Evolutionary conservation across 495 filamentous ascomycete species (phyloP).

Genomic region (Rostrohypoxylon terebratum): DNA sequence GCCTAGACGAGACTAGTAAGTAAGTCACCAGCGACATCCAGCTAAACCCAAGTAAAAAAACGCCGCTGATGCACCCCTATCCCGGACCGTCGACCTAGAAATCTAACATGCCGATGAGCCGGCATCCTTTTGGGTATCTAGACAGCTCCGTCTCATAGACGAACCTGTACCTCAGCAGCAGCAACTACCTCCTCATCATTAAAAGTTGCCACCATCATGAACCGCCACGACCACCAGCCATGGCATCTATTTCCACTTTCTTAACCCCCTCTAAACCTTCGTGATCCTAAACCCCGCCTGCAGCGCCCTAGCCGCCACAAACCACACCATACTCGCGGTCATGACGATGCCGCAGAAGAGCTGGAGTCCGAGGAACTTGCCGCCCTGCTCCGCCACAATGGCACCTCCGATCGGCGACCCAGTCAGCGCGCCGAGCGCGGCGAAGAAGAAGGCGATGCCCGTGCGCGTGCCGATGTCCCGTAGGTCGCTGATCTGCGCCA

Average conservation of each 20-base stretch:
- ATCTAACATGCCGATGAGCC: neutral
- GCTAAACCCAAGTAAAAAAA: neutral
- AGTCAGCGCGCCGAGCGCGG: constrained; percentile 73
- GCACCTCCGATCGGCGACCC: constrained; percentile 81
- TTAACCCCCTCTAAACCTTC: constrained; percentile 46
- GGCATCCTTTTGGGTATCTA: constrained; percentile 1
- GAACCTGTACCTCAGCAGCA: neutral
- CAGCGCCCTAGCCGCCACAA: constrained; percentile 58
- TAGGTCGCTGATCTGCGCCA: constrained; percentile 79
- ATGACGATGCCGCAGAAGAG: constrained; percentile 75
- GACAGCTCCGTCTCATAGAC: neutral
- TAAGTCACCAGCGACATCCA: neutral
- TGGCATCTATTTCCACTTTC: neutral
- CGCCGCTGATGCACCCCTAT: neutral
- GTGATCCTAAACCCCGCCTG: constrained; percentile 57
- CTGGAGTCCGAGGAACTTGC: constrained; percentile 68
- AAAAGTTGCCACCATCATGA: neutral
- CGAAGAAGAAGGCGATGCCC: constrained; percentile 73
- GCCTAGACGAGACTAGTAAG: neutral
- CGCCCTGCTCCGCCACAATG: constrained; percentile 66
- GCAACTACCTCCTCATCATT: neutral
- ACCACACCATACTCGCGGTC: constrained; percentile 61
- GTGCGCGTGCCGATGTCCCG: constrained; percentile 78
- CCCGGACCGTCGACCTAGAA: neutral
- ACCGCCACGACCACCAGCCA: neutral